phyloP scores from a whole-genome alignment of 1,284 basidiomycete species.

The Cystobasidiaceae sp. region DNA sequence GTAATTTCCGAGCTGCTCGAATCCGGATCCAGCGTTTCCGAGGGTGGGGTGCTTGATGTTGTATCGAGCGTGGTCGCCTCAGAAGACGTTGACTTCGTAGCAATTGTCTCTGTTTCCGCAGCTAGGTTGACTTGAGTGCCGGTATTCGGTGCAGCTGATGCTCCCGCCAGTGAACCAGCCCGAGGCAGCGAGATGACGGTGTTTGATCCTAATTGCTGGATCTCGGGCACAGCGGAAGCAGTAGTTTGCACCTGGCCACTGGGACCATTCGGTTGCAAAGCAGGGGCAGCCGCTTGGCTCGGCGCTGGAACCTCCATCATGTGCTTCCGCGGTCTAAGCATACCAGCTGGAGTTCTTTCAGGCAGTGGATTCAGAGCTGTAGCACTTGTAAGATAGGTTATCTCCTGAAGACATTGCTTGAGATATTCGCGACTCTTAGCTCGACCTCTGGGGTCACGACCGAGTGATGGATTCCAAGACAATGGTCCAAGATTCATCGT shows the following conservation, averaged over 20 bases:
- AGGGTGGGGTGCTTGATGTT: background rate
- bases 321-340: slow-evolving; percentile 40
- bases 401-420: slow-evolving; percentile 97
- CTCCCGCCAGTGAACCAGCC: background rate
- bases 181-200: slow-evolving; percentile 6
- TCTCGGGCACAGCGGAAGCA: slow-evolving; percentile 4
- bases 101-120: background rate
- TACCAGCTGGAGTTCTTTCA: slow-evolving; percentile 37
- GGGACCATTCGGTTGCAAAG: background rate
- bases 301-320: slow-evolving; percentile 35
- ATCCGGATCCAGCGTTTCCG: too few relatives aligned
- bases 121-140: slow-evolving; percentile 1
- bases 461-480: slow-evolving; percentile 24
- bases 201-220: slow-evolving; percentile 1
- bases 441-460: slow-evolving; percentile 83
- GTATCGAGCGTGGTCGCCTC: background rate
- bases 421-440: slow-evolving; percentile 93
- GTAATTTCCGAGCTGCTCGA: background rate
- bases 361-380: slow-evolving; percentile 95
- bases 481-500: slow-evolving; percentile 20
- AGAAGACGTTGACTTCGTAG: background rate
- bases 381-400: slow-evolving; percentile 92
- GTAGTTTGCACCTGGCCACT: background rate
- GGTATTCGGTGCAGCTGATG: background rate
- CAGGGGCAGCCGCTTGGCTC: background rate